These are phyloP conservation scores for Tricholoma saponaceum DNA, from an alignment of 768 basidiomycete genomes.

Conservation along the genomic window DNA sequence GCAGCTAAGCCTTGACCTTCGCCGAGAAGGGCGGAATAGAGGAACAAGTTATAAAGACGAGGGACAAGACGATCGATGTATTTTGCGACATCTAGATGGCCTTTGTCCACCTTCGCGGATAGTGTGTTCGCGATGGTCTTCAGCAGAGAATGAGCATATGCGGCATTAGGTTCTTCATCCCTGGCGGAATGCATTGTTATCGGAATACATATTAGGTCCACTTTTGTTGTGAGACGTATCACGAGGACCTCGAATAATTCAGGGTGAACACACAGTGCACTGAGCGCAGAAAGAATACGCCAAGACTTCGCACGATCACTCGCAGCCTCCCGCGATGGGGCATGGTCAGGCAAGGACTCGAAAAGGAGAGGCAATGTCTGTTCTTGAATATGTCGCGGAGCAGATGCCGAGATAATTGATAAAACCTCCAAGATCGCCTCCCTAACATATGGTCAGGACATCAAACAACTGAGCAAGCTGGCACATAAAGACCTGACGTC, in stretches of 20 bases:
- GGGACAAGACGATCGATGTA: constrained; percentile 77
- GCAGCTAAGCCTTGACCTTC: constrained; percentile 25
- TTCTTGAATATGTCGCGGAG: constrained; percentile 63
- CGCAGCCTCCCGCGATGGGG: constrained; percentile 51
- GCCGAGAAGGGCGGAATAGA: constrained; percentile 34
- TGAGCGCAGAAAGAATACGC: constrained; percentile 63
- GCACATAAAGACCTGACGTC: constrained; percentile 45
- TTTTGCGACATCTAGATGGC: constrained; percentile 72
- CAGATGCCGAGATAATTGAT: constrained; percentile 51
- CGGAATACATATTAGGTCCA: constrained; percentile 62
- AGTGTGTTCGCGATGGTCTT: constrained; percentile 64
- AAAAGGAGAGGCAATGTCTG: constrained; percentile 83
- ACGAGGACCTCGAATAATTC: constrained; percentile 84
- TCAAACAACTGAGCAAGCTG: not conserved
- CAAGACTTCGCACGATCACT: constrained; percentile 61
- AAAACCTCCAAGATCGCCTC: constrained; percentile 65
- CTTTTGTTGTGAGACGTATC: constrained; percentile 69
- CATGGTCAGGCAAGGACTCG: constrained; percentile 61
- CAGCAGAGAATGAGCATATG: constrained; percentile 84
- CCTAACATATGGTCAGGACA: constrained; percentile 1
- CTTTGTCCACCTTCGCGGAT: constrained; percentile 35
- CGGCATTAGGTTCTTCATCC: constrained; percentile 61
- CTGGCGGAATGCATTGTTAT: constrained; percentile 11
- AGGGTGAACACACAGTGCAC: constrained; percentile 66
- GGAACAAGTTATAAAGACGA: constrained; percentile 60